phyloP scores from a whole-genome alignment of 805 yeast species.

The Saturnispora saitoi region DNA sequence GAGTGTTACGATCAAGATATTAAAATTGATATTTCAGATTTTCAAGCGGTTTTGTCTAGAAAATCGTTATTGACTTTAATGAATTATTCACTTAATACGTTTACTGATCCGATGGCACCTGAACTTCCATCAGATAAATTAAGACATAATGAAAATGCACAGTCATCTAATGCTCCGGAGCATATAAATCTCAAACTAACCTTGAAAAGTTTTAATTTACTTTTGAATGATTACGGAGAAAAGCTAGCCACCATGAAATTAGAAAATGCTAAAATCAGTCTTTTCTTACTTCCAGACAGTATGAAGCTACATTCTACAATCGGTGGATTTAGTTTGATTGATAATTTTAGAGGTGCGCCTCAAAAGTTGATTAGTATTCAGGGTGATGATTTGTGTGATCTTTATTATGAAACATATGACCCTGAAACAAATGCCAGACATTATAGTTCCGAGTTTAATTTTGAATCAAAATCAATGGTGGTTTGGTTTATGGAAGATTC shows the following conservation, averaged over 20 bases:
- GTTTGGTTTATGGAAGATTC: slow-evolving; percentile 79
- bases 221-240: slow-evolving; percentile 75
- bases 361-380: slow-evolving; percentile 68
- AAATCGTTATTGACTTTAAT: slow-evolving; percentile 69
- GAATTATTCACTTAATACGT: slow-evolving; percentile 78
- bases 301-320: slow-evolving; percentile 63
- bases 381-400: slow-evolving; percentile 69
- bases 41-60: slow-evolving; percentile 66
- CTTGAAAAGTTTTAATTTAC: slow-evolving; percentile 63
- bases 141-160: slow-evolving; percentile 56
- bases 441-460: slow-evolving; percentile 49
- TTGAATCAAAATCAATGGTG: slow-evolving; percentile 67
- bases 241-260: slow-evolving; percentile 72
- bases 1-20: slow-evolving; percentile 75
- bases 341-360: slow-evolving; percentile 55
- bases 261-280: slow-evolving; percentile 61
- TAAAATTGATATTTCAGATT: slow-evolving; percentile 64
- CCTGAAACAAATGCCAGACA: slow-evolving; percentile 37
- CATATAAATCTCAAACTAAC: slow-evolving; percentile 61
- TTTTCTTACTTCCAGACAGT: slow-evolving; percentile 64
- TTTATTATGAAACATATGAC: slow-evolving; percentile 77
- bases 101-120: slow-evolving; percentile 71
- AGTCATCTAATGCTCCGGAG: slow-evolving; percentile 55
- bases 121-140: slow-evolving; percentile 62
- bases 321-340: slow-evolving; percentile 72